These are phyloP conservation scores for Hymenoscyphus fraxineus DNA, from an alignment of 2,329 filamentous ascomycete genomes.

Conservation along the genomic window DNA sequence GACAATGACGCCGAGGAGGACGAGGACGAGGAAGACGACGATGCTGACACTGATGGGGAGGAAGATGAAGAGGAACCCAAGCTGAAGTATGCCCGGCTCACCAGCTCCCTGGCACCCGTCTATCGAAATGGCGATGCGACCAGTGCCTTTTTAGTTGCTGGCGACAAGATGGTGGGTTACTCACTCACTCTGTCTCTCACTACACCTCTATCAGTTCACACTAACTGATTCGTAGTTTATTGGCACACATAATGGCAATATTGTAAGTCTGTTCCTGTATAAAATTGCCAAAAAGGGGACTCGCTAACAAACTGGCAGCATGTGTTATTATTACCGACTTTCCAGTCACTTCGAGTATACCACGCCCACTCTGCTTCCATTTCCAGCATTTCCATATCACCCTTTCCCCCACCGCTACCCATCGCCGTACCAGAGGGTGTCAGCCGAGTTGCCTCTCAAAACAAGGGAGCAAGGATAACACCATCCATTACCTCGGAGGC, in stretches of 20 bases:
- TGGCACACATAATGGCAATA: constrained; percentile 94
- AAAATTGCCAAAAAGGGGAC: background rate
- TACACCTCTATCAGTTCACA: constrained; percentile 7
- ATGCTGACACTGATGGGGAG: constrained; percentile 66
- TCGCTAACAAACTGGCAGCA: constrained; percentile 52
- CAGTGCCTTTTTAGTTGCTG: constrained; percentile 82
- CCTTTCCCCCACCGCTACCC: constrained; percentile 63
- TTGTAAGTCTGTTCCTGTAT: constrained; percentile 55
- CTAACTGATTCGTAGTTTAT: constrained; percentile 60
- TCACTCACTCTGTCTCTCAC: background rate
- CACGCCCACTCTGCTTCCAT: constrained; percentile 91
- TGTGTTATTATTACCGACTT: constrained; percentile 76
- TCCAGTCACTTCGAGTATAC: constrained; percentile 80
- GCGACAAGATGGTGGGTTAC: constrained; percentile 86
- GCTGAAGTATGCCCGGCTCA: constrained; percentile 88
- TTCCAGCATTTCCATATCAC: constrained; percentile 85
- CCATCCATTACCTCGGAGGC: constrained; percentile 44
- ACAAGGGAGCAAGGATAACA: constrained; percentile 31
- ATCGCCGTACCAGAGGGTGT: constrained; percentile 37
- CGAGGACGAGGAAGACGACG: constrained; percentile 44
- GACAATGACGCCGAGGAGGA: constrained; percentile 30
- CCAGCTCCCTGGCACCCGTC: constrained; percentile 70
- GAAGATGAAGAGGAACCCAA: constrained; percentile 91
- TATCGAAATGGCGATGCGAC: constrained; percentile 96
- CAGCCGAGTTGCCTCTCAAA: constrained; percentile 34